A percentile compares a stretch with the other conserved stretches of the same genome.
These are phyloP conservation scores for Volvox carteri DNA, from an alignment of 163 green algal species.

Conservation along the genomic window DNA sequence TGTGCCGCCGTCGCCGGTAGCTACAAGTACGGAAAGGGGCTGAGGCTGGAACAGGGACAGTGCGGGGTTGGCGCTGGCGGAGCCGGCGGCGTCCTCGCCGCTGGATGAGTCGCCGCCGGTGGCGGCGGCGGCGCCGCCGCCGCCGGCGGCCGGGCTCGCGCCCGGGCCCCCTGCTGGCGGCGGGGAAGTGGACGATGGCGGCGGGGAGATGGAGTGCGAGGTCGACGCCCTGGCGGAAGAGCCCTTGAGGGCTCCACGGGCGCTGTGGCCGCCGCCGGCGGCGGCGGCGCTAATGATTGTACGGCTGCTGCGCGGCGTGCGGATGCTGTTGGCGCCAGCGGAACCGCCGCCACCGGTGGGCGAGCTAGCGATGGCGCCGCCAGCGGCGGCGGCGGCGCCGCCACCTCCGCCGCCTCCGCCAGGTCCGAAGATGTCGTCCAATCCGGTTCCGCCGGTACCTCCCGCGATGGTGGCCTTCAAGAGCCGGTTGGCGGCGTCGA, in stretches of 20 bases:
- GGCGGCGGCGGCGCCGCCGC: not conserved
- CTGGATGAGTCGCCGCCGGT: not conserved
- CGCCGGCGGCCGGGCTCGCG: not conserved
- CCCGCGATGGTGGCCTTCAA: not conserved
- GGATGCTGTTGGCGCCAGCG: conserved; percentile 8
- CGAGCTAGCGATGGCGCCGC: too few relatives aligned
- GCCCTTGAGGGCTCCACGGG: not conserved
- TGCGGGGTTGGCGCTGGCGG: not conserved
- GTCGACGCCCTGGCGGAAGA: too few relatives aligned
- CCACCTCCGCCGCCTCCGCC: too few relatives aligned
- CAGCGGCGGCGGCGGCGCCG: too few relatives aligned
- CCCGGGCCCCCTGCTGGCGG: not conserved
- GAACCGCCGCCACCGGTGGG: not conserved
- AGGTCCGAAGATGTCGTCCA: conserved; percentile 18
- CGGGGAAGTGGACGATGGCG: not conserved
- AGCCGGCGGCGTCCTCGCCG: not conserved
- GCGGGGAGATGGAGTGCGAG: not conserved
- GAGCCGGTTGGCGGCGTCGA: conserved; percentile 26
- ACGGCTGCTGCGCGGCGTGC: conserved; percentile 17
- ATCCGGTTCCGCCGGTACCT: not conserved
- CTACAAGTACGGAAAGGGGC: conserved; percentile 48
- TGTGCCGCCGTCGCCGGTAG: conserved; percentile 65
- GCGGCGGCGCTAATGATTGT: not conserved
- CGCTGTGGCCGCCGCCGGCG: not conserved
- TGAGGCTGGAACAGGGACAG: conserved; percentile 28